Base-by-base conservation (phyloP, 1,284 basidiomycete species). In the Vanrija humicola region DNA sequence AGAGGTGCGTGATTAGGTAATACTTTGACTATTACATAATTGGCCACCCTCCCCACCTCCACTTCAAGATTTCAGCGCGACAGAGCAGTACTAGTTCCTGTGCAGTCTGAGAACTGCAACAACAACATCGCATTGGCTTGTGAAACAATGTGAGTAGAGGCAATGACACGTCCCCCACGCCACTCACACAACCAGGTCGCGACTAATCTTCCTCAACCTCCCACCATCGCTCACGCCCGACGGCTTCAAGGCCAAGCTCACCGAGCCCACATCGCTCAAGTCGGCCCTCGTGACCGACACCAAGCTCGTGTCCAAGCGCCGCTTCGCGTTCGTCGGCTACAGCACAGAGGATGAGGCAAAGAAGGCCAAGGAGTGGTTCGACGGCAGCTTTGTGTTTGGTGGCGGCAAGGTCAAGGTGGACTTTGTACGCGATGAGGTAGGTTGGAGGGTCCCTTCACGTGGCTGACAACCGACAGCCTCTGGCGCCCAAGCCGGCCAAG, bases 241-340 rank as follows among this genome's bases (percentile, higher is more conserved):
- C 79, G 39, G 82, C 80, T 49, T 89, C 86, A n/a, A 77, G 78
- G 1, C 85, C 82, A 21, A 84, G 80, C 47, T 67, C 61, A 64
- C 62, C 69, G 59, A 64, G 46, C 70, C 66, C 48, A 42, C 62
- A 46, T 43, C 60, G 25, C 61, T 72, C 59, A 49, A 64, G 42
- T 63, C 72, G 38, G 50, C 61, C 26, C 67, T 73, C 38, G 82
- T 97, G 55, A 98, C 95, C 5, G 95, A 98, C 77, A 82, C 87
- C 51, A 90, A 90, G 74, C 82, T 98, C 52, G 85, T 93, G 8
- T 79, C 82, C 28, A 89, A 89, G 68, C 82, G 95, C 5, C 81
- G 90, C 38, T 95, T 98, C 70, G 95, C 88, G 0, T 98, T 98
- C 70, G 82, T 97, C 7, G 95, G 95, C 0, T 98, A 86, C 80